Conservation (phyloP, 139 green algal genomes). For the Asterochloris sp. region DNA sequence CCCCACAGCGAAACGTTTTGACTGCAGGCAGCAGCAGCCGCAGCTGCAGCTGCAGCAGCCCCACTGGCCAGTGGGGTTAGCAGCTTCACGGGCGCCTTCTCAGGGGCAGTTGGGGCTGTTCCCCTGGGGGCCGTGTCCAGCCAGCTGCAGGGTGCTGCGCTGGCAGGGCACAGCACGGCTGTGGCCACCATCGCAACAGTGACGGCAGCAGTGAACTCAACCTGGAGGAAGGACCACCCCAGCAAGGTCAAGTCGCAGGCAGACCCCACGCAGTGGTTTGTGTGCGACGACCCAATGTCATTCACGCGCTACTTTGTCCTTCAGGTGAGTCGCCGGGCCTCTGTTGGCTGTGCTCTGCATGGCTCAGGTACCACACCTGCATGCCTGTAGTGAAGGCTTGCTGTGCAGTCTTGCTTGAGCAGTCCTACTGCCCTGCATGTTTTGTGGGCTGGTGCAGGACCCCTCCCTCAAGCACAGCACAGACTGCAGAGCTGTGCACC, state of each 20-base stretch:
- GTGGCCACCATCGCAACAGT: slow-evolving; percentile 44
- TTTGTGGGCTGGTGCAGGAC: too few relatives aligned
- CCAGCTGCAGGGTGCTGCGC: slow-evolving; percentile 48
- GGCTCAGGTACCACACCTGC: too few relatives aligned
- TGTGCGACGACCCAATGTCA: slow-evolving; percentile 65
- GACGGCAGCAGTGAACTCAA: slow-evolving; percentile 31
- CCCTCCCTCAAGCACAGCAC: too few relatives aligned
- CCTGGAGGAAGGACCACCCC: slow-evolving; percentile 15
- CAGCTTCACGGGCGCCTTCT: slow-evolving; percentile 6
- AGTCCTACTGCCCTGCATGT: too few relatives aligned
- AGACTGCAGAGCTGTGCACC: too few relatives aligned
- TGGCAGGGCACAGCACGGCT: slow-evolving; percentile 34
- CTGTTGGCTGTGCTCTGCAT: too few relatives aligned
- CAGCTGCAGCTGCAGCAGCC: slow-evolving; percentile 20
- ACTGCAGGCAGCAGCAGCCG: slow-evolving; percentile 48
- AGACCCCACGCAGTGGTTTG: slow-evolving; percentile 54
- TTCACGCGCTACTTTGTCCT: slow-evolving; percentile 72
- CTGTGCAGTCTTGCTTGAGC: too few relatives aligned
- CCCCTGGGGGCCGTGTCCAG: slow-evolving; percentile 28
- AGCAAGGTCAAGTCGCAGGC: background rate
- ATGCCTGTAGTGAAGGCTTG: too few relatives aligned
- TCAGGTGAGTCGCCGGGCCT: background rate
- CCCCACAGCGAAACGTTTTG: background rate
- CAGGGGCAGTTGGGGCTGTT: slow-evolving; percentile 9
- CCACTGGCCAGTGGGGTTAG: slow-evolving; percentile 28